Percentiles rank a stretch among this genome's conserved stretches.
phyloP scores from a whole-genome alignment of 176 grass and related monocot genomes.

The Oryza officinalis region DNA sequence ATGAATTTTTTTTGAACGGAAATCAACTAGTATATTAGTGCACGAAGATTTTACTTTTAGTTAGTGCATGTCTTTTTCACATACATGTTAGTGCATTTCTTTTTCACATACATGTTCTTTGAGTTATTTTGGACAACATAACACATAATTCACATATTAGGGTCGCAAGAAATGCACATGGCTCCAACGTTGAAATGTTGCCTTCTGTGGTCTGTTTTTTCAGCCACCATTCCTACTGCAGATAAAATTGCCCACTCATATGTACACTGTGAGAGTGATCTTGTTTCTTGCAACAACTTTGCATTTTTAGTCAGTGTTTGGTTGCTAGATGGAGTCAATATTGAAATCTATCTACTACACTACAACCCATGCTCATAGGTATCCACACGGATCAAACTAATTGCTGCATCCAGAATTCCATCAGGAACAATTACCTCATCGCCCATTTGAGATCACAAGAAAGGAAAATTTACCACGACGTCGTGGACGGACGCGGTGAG shows the following conservation, averaged over 20 bases:
- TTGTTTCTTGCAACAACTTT: neutral
- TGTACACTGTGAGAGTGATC: neutral
- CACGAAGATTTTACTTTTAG: neutral
- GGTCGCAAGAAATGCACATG: neutral
- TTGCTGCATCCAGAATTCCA: neutral
- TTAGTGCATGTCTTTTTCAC: neutral
- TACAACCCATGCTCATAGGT: neutral
- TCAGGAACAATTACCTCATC: neutral
- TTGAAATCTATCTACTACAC: neutral
- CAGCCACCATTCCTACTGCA: neutral
- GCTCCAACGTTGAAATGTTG: neutral
- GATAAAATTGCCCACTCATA: neutral
- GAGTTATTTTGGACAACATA: slow-evolving; percentile 13
- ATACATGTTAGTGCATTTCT: neutral
- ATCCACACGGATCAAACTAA: neutral
- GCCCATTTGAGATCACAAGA: neutral
- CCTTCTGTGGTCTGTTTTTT: neutral
- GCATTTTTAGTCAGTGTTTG: neutral
- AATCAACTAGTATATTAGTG: neutral
- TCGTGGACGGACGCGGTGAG: slow-evolving; percentile 80
- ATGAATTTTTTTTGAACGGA: neutral
- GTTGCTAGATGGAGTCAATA: neutral
- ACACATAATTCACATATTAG: neutral
- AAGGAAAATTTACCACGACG: slow-evolving; percentile 56
- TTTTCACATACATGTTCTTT: neutral